These are phyloP conservation scores for Alternaria incomplexa DNA, from an alignment of 2,329 filamentous ascomycete genomes.

Conservation along the genomic window DNA sequence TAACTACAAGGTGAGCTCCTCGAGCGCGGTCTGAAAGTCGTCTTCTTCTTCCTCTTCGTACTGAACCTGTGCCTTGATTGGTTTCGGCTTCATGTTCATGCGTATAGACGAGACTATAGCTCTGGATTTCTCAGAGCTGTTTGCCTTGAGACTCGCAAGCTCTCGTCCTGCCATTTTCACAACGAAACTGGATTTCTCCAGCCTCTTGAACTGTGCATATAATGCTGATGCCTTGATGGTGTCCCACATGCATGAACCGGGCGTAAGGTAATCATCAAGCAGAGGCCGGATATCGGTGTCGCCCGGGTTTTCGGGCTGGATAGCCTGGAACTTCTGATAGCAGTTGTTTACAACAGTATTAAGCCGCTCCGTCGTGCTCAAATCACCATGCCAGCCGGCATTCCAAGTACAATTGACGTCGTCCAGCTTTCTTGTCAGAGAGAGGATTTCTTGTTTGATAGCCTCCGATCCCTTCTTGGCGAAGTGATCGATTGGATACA, in stretches of 20 bases:
- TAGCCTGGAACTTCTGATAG: conserved; percentile 23
- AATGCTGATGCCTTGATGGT: conserved; percentile 54
- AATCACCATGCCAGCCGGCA: not conserved
- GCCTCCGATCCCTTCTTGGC: not conserved
- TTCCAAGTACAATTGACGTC: conserved; percentile 16
- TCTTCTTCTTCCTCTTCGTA: conserved; percentile 22
- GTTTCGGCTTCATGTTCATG: conserved; percentile 40
- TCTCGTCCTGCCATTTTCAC: conserved; percentile 51
- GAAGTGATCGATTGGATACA: conserved; percentile 13
- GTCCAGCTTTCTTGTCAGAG: not conserved
- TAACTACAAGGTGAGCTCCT: not conserved
- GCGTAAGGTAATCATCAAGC: conserved; percentile 19
- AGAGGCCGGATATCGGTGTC: conserved; percentile 18
- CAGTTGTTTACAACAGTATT: conserved; percentile 24
- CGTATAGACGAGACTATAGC: conserved; percentile 29
- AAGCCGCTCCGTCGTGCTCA: conserved; percentile 7
- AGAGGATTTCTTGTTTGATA: conserved; percentile 18
- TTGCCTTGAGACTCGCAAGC: conserved; percentile 47
- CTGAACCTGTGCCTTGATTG: conserved; percentile 24
- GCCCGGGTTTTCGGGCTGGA: conserved; percentile 21
- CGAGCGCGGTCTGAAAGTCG: conserved; percentile 19
- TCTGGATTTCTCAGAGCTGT: conserved; percentile 7
- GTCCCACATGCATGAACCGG: conserved; percentile 47
- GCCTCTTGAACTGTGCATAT: conserved; percentile 33
- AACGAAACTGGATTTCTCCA: conserved; percentile 36